phyloP scores from a whole-genome alignment of 495 filamentous ascomycete genomes.

The Hypoxylon lenormandii region DNA sequence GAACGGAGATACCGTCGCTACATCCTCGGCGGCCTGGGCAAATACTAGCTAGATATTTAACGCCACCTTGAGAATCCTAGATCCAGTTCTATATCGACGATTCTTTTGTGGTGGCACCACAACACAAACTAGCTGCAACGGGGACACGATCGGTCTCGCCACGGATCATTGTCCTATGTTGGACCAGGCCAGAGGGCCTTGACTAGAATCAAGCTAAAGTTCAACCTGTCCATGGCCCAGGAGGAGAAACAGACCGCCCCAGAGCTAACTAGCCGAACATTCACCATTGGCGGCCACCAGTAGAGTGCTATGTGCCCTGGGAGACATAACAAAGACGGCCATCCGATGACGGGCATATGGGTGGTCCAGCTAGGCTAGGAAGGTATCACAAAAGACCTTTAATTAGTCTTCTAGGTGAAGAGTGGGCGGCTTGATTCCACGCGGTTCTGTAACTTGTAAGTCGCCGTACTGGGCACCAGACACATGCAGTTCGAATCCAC shows the following conservation, averaged over 20 bases:
- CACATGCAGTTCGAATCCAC: constrained; percentile 11
- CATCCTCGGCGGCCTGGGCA: background rate
- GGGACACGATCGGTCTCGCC: constrained; percentile 7
- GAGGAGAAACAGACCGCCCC: constrained; percentile 8
- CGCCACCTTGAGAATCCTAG: background rate
- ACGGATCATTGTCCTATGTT: background rate
- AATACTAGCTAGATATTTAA: background rate
- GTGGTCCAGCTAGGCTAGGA: constrained; percentile 31
- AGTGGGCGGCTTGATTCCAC: constrained; percentile 9
- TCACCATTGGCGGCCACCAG: constrained; percentile 20
- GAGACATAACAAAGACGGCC: constrained; percentile 13
- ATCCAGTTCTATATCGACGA: background rate
- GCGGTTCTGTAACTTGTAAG: constrained; percentile 5
- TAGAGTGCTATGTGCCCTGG: constrained; percentile 2
- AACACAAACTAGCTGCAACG: background rate
- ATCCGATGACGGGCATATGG: constrained; percentile 33
- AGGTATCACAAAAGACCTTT: constrained; percentile 32
- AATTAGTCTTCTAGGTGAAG: constrained; percentile 1
- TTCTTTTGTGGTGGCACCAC: background rate
- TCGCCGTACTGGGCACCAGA: background rate
- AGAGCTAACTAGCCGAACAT: constrained; percentile 40
- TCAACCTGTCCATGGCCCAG: background rate
- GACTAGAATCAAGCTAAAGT: background rate
- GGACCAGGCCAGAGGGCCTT: background rate
- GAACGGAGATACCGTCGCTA: constrained; percentile 9